Percentiles rank a stretch among this genome's conserved stretches.
phyloP scores from a whole-genome alignment of 2,329 filamentous ascomycete genomes.

The Anisogramma anomala region DNA sequence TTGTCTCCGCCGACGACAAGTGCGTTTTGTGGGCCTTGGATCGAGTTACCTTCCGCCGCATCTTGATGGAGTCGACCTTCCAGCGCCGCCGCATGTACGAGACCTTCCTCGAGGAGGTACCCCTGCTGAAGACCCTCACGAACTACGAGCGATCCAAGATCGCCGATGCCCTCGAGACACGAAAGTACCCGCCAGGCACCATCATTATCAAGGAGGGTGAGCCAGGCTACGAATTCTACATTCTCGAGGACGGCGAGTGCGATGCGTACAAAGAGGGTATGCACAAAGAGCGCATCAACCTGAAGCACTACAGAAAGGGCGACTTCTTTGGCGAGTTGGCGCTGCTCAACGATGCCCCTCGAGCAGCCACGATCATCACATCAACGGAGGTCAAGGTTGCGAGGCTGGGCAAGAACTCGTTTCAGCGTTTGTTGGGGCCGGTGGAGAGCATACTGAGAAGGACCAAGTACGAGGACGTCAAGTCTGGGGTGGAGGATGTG shows the following conservation, averaged over 20 bases:
- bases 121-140: conserved; percentile 70
- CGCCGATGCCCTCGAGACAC: conserved; percentile 85
- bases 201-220: conserved; percentile 87
- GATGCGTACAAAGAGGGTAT: conserved; percentile 72
- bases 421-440: conserved; percentile 83
- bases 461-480: conserved; percentile 50
- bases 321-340: conserved; percentile 97
- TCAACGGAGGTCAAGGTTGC: conserved; percentile 86
- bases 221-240: conserved; percentile 80
- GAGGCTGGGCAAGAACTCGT: conserved; percentile 82
- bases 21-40: conserved; percentile 91
- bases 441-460: conserved; percentile 92
- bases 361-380: conserved; percentile 79
- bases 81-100: conserved; percentile 95
- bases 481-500: conserved; percentile 52
- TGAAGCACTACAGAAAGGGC: conserved; percentile 78
- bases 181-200: conserved; percentile 69
- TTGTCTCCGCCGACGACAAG: conserved; percentile 66
- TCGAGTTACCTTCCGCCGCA: conserved; percentile 90
- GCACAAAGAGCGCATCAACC: conserved; percentile 38
- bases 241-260: conserved; percentile 78
- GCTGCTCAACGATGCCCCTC: conserved; percentile 81
- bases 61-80: conserved; percentile 96
- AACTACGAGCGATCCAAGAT: conserved; percentile 95
- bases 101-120: conserved; percentile 88